A percentile compares a stretch with the other conserved stretches of the same genome.
phyloP scores from a whole-genome alignment of 306 rosid species.

The Trichosanthes cucumerina region DNA sequence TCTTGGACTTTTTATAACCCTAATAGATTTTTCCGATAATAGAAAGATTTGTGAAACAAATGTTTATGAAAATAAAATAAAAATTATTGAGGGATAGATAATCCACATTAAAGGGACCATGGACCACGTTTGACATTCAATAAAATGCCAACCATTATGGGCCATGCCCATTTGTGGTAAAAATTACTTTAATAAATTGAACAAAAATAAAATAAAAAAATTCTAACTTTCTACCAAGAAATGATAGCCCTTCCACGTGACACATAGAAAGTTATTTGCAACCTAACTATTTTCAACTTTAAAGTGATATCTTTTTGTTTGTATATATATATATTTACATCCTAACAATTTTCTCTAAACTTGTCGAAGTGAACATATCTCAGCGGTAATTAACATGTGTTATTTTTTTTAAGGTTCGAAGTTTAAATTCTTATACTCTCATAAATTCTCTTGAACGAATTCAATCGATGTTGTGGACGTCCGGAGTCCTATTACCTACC shows the following conservation, averaged over 20 bases:
- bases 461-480: background rate
- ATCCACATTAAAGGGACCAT: background rate
- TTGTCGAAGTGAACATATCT: too few relatives aligned
- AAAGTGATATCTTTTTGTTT: background rate
- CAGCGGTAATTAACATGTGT: too few relatives aligned
- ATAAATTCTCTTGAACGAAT: too few relatives aligned
- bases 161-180: background rate
- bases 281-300: background rate
- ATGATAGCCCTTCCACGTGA: background rate
- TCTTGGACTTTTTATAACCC: background rate
- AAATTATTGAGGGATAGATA: background rate
- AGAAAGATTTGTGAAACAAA: background rate
- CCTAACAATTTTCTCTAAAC: background rate
- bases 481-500: background rate
- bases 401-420: too few relatives aligned
- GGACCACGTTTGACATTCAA: slow-evolving; percentile 10
- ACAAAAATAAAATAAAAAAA: background rate
- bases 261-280: background rate
- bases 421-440: too few relatives aligned
- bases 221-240: background rate
- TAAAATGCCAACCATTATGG: slow-evolving; percentile 4
- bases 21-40: background rate
- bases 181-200: background rate
- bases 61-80: background rate
- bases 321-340: background rate